Percentiles rank a stretch among this genome's conserved stretches.
phyloP scores from a whole-genome alignment of 140 eudicot species.

The Anethum foeniculum region DNA sequence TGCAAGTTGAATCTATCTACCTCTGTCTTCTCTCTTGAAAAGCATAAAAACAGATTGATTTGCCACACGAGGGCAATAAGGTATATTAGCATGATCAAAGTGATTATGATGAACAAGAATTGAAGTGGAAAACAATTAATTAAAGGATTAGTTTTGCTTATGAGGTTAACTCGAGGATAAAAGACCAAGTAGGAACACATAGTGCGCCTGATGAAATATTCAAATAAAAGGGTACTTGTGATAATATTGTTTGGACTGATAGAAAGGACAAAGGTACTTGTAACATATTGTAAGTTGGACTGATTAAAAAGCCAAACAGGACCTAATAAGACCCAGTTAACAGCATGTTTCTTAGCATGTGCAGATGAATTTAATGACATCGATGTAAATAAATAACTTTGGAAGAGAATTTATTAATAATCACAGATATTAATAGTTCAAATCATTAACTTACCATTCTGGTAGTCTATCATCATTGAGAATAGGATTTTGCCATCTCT shows the following conservation, averaged over 20 bases:
- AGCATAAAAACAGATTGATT: not conserved
- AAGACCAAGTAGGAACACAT: not conserved
- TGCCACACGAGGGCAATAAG: not conserved
- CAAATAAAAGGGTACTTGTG: not conserved
- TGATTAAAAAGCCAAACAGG: not conserved
- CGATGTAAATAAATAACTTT: not conserved
- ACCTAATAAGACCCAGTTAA: not conserved
- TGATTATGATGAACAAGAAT: not conserved
- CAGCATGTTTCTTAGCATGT: not conserved
- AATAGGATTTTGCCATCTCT: conserved; percentile 76
- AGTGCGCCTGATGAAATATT: not conserved
- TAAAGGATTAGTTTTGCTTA: not conserved
- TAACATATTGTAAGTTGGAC: not conserved
- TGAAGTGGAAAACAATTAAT: not conserved
- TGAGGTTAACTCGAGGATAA: not conserved
- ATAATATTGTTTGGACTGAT: not conserved
- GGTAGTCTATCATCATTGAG: conserved; percentile 54
- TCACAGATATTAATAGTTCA: not conserved
- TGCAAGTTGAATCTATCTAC: not conserved
- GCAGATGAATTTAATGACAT: not conserved
- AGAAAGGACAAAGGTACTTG: not conserved
- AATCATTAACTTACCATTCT: conserved; percentile 51
- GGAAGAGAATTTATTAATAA: not conserved
- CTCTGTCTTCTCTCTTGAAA: not conserved
- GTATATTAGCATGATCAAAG: not conserved